Conservation (phyloP, 352 stramenopile genomes). For the Aphanomyces astaci region DNA sequence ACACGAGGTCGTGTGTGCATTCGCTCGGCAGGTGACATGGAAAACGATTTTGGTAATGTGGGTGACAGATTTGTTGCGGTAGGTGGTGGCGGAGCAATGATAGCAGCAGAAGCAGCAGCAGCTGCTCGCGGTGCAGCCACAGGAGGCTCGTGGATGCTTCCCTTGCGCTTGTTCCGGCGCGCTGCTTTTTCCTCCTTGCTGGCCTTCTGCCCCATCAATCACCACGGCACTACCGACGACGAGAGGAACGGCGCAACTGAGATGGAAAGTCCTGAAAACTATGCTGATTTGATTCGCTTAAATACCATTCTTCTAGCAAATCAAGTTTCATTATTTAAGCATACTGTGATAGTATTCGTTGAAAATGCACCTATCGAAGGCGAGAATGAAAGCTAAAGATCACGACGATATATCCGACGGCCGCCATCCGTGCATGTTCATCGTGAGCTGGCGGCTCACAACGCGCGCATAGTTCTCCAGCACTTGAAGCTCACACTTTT, state of each 20-base stretch:
- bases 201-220: constrained; percentile 5
- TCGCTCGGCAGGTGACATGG: not conserved
- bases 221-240: too few species aligned
- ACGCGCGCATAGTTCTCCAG: not conserved
- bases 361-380: too few species aligned
- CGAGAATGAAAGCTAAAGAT: too few species aligned
- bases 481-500: constrained; percentile 1
- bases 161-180: constrained; percentile 10
- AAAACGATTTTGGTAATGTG: not conserved
- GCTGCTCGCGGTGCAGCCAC: not conserved
- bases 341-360: not conserved
- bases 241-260: too few species aligned
- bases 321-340: not conserved
- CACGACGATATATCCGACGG: not conserved
- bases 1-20: not conserved
- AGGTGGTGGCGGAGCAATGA: not conserved
- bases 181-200: constrained; percentile 14
- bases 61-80: not conserved
- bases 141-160: not conserved
- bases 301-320: not conserved
- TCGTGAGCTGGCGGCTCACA: not conserved
- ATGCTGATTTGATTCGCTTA: not conserved
- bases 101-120: not conserved
- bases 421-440: not conserved
- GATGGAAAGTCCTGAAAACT: not conserved